Percentiles rank a stretch among this genome's conserved stretches.
Evolutionary conservation across 768 basidiomycete species (phyloP).

Genomic region (Aureoboletus auriporus): DNA sequence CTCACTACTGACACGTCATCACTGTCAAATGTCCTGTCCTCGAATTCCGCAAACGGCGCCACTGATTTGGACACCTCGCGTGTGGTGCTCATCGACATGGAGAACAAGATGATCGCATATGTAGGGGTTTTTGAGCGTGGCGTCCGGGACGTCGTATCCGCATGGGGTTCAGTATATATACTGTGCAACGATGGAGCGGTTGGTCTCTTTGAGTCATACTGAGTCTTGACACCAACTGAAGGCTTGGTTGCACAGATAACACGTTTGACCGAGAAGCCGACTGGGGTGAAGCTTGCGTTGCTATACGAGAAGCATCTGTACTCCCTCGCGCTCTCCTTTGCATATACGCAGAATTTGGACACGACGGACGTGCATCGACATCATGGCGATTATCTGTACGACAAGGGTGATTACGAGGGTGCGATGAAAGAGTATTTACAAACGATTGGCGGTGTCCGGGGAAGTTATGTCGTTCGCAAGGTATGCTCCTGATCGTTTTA

Average conservation of each 20-base stretch:
- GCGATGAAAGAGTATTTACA: slow-evolving; percentile 91
- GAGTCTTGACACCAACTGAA: background rate
- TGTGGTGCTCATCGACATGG: slow-evolving; percentile 85
- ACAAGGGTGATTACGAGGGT: slow-evolving; percentile 87
- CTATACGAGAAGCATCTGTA: slow-evolving; percentile 80
- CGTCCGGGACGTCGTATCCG: slow-evolving; percentile 76
- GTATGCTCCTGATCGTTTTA: slow-evolving; percentile 36
- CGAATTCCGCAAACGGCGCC: slow-evolving; percentile 36
- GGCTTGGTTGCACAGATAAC: slow-evolving; percentile 41
- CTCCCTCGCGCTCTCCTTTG: slow-evolving; percentile 76
- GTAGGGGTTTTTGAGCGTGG: slow-evolving; percentile 78
- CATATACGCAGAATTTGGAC: slow-evolving; percentile 73
- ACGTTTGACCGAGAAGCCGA: slow-evolving; percentile 74
- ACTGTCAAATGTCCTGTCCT: slow-evolving; percentile 2
- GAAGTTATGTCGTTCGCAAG: slow-evolving; percentile 97
- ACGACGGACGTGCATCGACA: slow-evolving; percentile 87
- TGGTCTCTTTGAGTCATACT: slow-evolving; percentile 14
- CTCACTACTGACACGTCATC: slow-evolving; percentile 13
- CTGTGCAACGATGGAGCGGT: slow-evolving; percentile 78
- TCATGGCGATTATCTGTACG: slow-evolving; percentile 89
- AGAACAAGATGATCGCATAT: slow-evolving; percentile 88
- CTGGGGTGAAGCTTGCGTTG: slow-evolving; percentile 79
- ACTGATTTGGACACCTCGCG: slow-evolving; percentile 62
- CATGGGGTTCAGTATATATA: slow-evolving; percentile 79
- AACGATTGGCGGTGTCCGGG: slow-evolving; percentile 85